Evolutionary conservation across 345 rosid genomes (phyloP).

Genomic region (Salix koriyanagi): DNA sequence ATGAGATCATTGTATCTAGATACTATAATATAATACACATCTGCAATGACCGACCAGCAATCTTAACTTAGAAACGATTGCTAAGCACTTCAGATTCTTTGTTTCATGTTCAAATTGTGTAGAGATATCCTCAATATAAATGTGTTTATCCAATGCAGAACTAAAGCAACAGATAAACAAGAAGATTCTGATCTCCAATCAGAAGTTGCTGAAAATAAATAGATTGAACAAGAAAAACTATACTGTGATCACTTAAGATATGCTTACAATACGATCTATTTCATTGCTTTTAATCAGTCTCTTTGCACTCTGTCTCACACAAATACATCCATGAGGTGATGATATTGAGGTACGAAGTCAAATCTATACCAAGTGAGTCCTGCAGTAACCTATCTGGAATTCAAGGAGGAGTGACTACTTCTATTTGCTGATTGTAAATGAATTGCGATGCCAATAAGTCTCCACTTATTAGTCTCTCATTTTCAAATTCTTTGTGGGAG

Average conservation of each 20-base stretch:
- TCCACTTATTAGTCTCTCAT: conserved; percentile 2
- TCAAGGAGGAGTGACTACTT: neutral
- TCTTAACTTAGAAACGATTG: neutral
- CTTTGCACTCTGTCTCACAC: neutral
- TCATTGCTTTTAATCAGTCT: neutral
- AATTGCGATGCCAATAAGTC: neutral
- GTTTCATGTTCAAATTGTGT: neutral
- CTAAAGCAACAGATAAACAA: neutral
- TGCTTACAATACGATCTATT: neutral
- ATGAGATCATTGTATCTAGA: neutral
- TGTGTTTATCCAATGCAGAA: neutral
- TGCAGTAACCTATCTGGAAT: neutral
- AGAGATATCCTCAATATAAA: neutral
- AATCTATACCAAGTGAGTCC: neutral
- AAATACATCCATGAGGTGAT: neutral
- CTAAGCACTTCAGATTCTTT: neutral
- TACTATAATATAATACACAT: neutral
- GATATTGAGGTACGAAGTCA: neutral
- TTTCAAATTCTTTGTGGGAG: neutral
- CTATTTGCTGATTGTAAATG: neutral
- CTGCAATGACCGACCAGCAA: neutral
- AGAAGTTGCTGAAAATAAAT: neutral
- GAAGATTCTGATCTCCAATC: neutral
- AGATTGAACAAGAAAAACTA: neutral
- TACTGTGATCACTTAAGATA: neutral